phyloP scores from a whole-genome alignment of 1,284 basidiomycete genomes.

The Ceratobasidium sp. region DNA sequence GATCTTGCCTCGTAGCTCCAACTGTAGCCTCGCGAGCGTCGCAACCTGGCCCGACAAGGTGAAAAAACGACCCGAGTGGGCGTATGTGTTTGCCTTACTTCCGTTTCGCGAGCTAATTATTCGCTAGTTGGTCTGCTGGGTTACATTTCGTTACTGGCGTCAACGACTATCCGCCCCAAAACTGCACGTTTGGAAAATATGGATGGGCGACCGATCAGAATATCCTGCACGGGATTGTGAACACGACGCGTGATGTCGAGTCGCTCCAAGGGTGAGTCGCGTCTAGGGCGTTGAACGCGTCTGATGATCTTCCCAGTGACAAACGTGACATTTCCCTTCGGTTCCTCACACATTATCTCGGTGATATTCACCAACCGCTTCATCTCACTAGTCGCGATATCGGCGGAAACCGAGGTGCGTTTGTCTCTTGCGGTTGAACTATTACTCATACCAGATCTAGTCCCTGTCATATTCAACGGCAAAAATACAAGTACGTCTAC shows the following conservation, averaged over 20 bases:
- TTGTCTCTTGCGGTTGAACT: neutral
- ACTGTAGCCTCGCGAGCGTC: constrained; percentile 82
- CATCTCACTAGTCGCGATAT: constrained; percentile 87
- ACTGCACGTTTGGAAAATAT: constrained; percentile 79
- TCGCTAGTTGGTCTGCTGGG: constrained; percentile 7
- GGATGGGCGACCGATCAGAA: constrained; percentile 82
- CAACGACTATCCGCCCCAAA: constrained; percentile 80
- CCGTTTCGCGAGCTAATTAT: constrained; percentile 49
- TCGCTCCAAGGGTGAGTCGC: constrained; percentile 51
- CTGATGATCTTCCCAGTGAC: constrained; percentile 41
- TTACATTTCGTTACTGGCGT: constrained; percentile 82
- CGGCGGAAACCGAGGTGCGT: constrained; percentile 78
- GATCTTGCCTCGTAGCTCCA: constrained; percentile 68
- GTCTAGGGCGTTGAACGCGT: neutral
- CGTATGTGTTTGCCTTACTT: constrained; percentile 52
- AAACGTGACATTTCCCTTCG: constrained; percentile 74
- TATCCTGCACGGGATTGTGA: constrained; percentile 80
- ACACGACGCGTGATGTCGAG: constrained; percentile 74
- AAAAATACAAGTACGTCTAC: constrained; percentile 50
- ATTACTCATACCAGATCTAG: constrained; percentile 42
- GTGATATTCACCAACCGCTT: constrained; percentile 92
- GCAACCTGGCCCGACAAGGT: constrained; percentile 89
- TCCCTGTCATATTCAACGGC: constrained; percentile 56
- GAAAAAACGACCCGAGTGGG: constrained; percentile 63
- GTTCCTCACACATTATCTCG: constrained; percentile 91